Conservation (phyloP, 176 grass and related monocot genomes). For the Eremochloa ophiuroides region DNA sequence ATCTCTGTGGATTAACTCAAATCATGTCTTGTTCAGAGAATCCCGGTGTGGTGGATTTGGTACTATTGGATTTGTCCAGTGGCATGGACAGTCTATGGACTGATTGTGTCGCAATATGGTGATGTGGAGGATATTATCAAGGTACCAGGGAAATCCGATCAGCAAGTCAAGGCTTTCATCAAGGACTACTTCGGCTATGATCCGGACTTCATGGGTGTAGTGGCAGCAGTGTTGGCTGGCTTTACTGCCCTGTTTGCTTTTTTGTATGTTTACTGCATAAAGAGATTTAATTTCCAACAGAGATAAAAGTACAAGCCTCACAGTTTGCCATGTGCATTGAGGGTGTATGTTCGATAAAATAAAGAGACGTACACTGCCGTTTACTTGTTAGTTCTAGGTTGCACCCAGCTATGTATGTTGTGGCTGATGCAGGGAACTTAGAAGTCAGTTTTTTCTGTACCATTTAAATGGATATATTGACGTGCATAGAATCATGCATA, state of each 20-base stretch:
- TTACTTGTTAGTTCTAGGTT: slow-evolving; percentile 4
- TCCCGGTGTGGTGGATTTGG: slow-evolving; percentile 83
- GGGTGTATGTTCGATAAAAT: neutral
- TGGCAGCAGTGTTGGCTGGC: slow-evolving; percentile 53
- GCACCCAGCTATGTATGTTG: neutral
- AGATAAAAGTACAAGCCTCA: slow-evolving; percentile 38
- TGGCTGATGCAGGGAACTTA: neutral
- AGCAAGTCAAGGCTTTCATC: slow-evolving; percentile 44
- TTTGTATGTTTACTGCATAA: slow-evolving; percentile 70
- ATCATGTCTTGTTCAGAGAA: slow-evolving; percentile 45
- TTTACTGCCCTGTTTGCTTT: slow-evolving; percentile 77
- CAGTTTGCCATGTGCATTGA: neutral
- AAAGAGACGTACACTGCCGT: neutral
- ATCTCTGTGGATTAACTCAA: slow-evolving; percentile 3
- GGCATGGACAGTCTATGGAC: slow-evolving; percentile 72
- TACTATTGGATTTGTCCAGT: slow-evolving; percentile 74
- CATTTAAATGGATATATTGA: neutral
- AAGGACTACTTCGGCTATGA: slow-evolving; percentile 62
- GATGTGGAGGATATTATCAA: slow-evolving; percentile 46
- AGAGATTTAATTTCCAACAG: slow-evolving; percentile 63
- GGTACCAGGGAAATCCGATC: slow-evolving; percentile 33
- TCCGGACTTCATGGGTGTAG: slow-evolving; percentile 56
- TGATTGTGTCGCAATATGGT: slow-evolving; percentile 75
- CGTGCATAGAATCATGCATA: no score
- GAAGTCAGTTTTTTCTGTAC: neutral